phyloP scores from a whole-genome alignment of 345 rosid genomes.

The Acer negundo region DNA sequence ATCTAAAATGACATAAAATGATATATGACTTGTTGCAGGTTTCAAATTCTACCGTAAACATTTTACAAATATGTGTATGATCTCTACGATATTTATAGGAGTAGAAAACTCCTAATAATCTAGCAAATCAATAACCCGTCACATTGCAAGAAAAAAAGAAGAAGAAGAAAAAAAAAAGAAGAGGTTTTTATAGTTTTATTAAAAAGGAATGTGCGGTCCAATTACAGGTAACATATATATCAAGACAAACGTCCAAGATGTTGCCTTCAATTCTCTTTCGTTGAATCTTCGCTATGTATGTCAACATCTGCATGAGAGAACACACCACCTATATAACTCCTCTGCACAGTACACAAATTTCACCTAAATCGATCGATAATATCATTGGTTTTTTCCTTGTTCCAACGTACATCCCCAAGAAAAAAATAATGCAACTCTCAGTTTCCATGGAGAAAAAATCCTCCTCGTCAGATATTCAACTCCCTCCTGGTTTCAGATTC shows the following conservation, averaged over 20 bases:
- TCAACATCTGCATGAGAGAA: constrained; percentile 15
- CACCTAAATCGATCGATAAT: constrained; percentile 21
- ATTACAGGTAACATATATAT: not conserved
- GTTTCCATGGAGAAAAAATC: constrained; percentile 32
- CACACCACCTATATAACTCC: constrained; percentile 20
- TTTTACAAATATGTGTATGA: no score
- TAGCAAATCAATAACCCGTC: no score
- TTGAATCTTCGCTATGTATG: constrained; percentile 8
- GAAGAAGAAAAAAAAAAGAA: no score
- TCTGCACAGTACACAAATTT: constrained; percentile 17
- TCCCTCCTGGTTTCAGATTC: constrained; percentile 56
- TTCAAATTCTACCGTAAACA: no score
- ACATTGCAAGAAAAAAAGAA: no score
- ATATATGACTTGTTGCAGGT: no score
- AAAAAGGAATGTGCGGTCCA: not conserved
- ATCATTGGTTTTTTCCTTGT: constrained; percentile 9
- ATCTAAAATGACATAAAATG: no score
- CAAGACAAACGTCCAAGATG: not conserved
- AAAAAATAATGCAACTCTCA: constrained; percentile 14
- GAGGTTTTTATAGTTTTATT: no score
- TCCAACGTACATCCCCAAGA: constrained; percentile 7
- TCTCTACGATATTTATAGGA: no score
- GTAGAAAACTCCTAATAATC: no score
- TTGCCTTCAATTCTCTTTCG: constrained; percentile 26
- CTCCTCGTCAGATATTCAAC: constrained; percentile 27